Evolutionary conservation across 352 stramenopile genomes (phyloP), one percentile per base, ranked within the genome.

Genomic region (Phytopythium kandeliae): DNA sequence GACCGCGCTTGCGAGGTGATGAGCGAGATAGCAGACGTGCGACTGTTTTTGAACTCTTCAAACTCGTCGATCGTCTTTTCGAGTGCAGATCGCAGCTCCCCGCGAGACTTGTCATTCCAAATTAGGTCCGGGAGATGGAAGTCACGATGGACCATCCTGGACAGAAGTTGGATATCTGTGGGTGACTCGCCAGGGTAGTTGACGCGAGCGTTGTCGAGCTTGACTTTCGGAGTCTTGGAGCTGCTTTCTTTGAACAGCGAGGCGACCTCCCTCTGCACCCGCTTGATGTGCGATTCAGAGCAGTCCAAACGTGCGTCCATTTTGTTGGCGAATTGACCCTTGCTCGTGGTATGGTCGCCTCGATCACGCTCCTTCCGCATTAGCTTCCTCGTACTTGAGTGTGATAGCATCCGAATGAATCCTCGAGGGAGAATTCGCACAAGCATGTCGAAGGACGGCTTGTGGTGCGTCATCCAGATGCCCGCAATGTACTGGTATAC

Each of bases 381-480:
- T 38, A 78, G 53, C 58, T 89, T 90, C 37, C 74, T 68, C 17
- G 81, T 67, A 42, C 69, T 66, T 4, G 75, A 65, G 49, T 63
- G 72, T 0, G 78, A 75, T 19, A 92, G 71, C 68, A 94, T 89
- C 30, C 83, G 72, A 42, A 94, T 70, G 46, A 94, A 87, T 19
- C 83, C 83, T 25, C 71, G 65, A 0, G 83, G 83, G 19, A 94
- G 57, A 13, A 89, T 69, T 21, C 80, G 60, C 21, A 63, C 49
- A 1, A 94, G 55, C 60, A 91, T 67, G 31, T 90, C 74, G 49
- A 83, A 85, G 11, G 83, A 91, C 3, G 69, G 54, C 51, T 76
- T 79, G 60, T 94, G 83, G 52, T 89, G 73, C 21, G 78, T 75
- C 31, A 86, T 72, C 78, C 80, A 94, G 21, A 94, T 89, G 11